These are phyloP conservation scores for Umbelopsis sp. DNA, from an alignment of 192 early-diverging fungal genomes.

Conservation along the genomic window DNA sequence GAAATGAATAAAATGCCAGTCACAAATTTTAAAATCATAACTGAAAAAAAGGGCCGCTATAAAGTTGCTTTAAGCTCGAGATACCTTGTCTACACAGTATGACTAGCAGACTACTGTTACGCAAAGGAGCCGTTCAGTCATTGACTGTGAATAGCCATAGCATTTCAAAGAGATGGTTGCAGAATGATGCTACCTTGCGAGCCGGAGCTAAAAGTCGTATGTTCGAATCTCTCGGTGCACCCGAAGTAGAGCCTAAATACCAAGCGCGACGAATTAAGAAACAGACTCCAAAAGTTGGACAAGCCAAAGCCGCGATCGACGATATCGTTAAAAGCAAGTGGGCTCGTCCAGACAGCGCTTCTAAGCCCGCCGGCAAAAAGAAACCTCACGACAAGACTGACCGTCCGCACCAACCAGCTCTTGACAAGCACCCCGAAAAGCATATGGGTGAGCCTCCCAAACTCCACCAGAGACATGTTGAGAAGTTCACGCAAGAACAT, in stretches of 20 bases:
- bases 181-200: not conserved
- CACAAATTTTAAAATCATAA: not conserved
- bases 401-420: slow-evolving; percentile 3
- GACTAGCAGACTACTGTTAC: slow-evolving; percentile 15
- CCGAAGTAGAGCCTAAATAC: slow-evolving; percentile 12
- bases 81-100: not conserved
- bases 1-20: not conserved
- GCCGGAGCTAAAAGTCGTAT: slow-evolving; percentile 5
- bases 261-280: slow-evolving; percentile 15
- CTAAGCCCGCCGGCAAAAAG: not conserved
- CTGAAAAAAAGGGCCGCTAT: not conserved
- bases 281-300: not conserved
- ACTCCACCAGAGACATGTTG: slow-evolving; percentile 31
- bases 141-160: not conserved
- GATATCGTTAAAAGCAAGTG: slow-evolving; percentile 20
- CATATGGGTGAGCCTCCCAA: slow-evolving; percentile 27
- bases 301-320: slow-evolving; percentile 9
- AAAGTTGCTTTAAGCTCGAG: not conserved
- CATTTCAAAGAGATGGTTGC: not conserved
- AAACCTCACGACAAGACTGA: not conserved
- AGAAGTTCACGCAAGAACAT: slow-evolving; percentile 31
- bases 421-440: slow-evolving; percentile 37
- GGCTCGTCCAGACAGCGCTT: not conserved
- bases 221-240: slow-evolving; percentile 8
- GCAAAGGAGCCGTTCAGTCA: slow-evolving; percentile 12